Base-by-base conservation (phyloP, 306 rosid species). In the Lotus japonicus region DNA sequence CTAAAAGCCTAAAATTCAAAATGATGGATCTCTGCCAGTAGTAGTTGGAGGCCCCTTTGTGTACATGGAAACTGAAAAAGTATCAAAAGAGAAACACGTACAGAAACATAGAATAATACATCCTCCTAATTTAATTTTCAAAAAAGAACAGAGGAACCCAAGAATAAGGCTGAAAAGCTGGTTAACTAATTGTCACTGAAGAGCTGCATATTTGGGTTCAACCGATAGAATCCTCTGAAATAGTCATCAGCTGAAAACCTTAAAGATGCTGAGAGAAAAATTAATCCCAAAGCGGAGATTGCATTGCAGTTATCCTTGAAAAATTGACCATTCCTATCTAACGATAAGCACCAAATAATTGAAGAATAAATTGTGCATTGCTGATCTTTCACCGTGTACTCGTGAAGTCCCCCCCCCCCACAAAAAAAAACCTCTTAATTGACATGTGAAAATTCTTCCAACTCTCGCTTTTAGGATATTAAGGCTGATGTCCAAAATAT, bases 401-500 rank as follows among this genome's bases (percentile, higher is more conserved):
- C 14, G 9, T 23, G 43, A 15, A 55, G 46, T 16, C 12, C 61
- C 15, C 14, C 6, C 14, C 43, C n/a, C n/a, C n/a, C n/a, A n/a
- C n/a, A n/a, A n/a, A n/a, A n/a, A n/a, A n/a, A 44, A 11, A 15
- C 62, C 26, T 61, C 59, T 71, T 11, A 58, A 66, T 23, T 48
- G 19, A 68, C 39, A 62, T 42, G 46, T 64, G 35, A 72, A 50
- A 57, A 64, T 57, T 58, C 57, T 41, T 43, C 26, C 14, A 56
- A 64, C 44, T 14, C 35, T 50, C 55, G 57, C 64, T 77, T 63
- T 36, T 5, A 63, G 45, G 33, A 56, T 46, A 33, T 62, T 23
- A 48, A 18, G 74, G 66, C 39, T 48, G 12, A 61, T 46, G 35
- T 55, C 39, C 61, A 48, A 38, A 58, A 81, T 69, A 74, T 69